Base-by-base conservation (phyloP, 2,329 filamentous ascomycete genomes). In the Sclerotinia sclerotiorum region DNA sequence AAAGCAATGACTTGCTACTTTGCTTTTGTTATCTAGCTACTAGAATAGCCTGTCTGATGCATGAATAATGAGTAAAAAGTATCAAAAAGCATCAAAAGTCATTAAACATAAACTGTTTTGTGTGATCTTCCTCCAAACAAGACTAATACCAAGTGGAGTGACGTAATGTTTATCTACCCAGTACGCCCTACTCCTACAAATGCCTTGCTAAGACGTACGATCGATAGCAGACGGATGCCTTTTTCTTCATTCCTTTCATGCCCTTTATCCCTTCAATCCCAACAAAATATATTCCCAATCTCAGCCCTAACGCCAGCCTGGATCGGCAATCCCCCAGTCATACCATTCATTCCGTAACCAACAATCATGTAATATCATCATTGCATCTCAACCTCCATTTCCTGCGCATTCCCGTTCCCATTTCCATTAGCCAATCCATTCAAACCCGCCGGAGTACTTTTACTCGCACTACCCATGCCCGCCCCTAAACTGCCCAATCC, bases 371-470 rank as follows among this genome's bases (percentile, higher is more conserved):
- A 57, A n/a, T 66, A 65, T 32, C 65, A 62, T 71, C 70, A 84
- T 73, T 82, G 80, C 82, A 84, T 83, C 73, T 85, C 83, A 49
- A 85, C 79, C 69, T 83, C 82, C 78, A 84, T 78, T 65, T 79
- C 77, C 65, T 72, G 67, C 19, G 68, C 69, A 51, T 44, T 54
- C 24, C 35, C 62, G 67, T 70, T 74, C 15, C 69, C 69, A 48
- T 65, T 54, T 35, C 35, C 62, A 29, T 49, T 51, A 10, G 21
- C 32, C 48, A 49, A 24, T n/a, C 58, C 60, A 54, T 67, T 67
- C 57, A 58, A 39, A 19, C 24, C n/a, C n/a, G 39, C 58, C 13
- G 74, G 74, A 68, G 71, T 76, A 48, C 73, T 75, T 44, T 73
- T 74, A 21, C 75, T 73, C 11, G 70, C 49, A 27, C 64, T 72